phyloP scores from a whole-genome alignment of 805 yeast genomes.

The Saccharomyces jurei region DNA sequence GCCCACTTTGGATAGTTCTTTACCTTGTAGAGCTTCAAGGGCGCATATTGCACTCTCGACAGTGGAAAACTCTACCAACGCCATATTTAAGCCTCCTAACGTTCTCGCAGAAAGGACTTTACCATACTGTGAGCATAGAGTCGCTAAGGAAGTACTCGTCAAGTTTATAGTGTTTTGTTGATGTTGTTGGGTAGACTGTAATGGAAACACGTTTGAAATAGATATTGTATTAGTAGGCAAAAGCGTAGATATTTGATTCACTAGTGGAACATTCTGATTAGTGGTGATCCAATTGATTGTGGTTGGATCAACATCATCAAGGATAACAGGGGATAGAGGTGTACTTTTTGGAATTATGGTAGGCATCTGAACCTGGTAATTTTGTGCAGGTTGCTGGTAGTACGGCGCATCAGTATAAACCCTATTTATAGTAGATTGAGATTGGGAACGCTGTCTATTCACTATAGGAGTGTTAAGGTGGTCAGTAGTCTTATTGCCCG shows the following conservation, averaged over 20 bases:
- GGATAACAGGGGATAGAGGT: slow-evolving; percentile 31
- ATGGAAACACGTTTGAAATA: slow-evolving; percentile 55
- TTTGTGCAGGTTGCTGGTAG: slow-evolving; percentile 17
- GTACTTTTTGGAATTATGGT: slow-evolving; percentile 12
- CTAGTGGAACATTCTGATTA: slow-evolving; percentile 63
- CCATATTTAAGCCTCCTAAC: slow-evolving; percentile 42
- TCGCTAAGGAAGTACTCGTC: slow-evolving; percentile 42
- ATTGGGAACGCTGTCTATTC: slow-evolving; percentile 20
- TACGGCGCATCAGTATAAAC: slow-evolving; percentile 25
- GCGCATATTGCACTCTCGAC: slow-evolving; percentile 75
- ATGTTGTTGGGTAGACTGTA: slow-evolving; percentile 44
- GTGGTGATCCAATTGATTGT: slow-evolving; percentile 59
- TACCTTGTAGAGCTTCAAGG: slow-evolving; percentile 68
- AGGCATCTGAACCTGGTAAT: slow-evolving; percentile 15
- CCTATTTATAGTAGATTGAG: slow-evolving; percentile 29
- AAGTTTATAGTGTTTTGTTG: slow-evolving; percentile 38
- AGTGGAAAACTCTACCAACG: slow-evolving; percentile 63
- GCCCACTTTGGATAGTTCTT: slow-evolving; percentile 70
- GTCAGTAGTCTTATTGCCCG: slow-evolving; percentile 18
- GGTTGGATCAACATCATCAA: slow-evolving; percentile 54
- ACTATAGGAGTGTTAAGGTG: slow-evolving; percentile 9
- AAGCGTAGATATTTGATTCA: slow-evolving; percentile 58
- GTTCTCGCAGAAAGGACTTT: slow-evolving; percentile 52
- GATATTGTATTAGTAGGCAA: slow-evolving; percentile 76
- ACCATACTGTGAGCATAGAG: slow-evolving; percentile 58